Percentiles rank a stretch among this genome's conserved stretches.
Conservation (phyloP, 73 alveolate species). For the Tetrahymena malaccensis region DNA sequence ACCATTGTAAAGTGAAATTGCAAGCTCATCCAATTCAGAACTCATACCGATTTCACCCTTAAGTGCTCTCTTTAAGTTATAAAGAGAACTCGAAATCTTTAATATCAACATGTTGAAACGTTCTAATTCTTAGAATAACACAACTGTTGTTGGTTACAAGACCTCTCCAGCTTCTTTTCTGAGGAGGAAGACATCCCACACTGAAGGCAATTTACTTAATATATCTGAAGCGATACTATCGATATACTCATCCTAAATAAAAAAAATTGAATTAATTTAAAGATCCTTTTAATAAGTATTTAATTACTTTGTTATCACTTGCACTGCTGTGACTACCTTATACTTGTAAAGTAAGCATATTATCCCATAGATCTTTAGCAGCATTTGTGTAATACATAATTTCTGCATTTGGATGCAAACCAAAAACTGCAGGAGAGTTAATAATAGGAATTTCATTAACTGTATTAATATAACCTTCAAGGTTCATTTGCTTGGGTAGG, state of each 20-base stretch:
- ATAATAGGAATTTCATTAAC: slow-evolving; percentile 74
- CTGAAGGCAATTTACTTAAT: slow-evolving; percentile 66
- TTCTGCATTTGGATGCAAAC: slow-evolving; percentile 97
- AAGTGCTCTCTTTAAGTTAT: slow-evolving; percentile 86
- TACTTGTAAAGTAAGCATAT: slow-evolving; percentile 85
- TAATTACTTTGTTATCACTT: slow-evolving; percentile 74
- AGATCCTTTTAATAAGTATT: background rate
- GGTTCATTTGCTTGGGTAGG: slow-evolving; percentile 43
- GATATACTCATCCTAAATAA: slow-evolving; percentile 22
- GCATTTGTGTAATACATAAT: slow-evolving; percentile 92
- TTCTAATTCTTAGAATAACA: slow-evolving; percentile 95
- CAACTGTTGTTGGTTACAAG: slow-evolving; percentile 92
- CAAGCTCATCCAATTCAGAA: slow-evolving; percentile 78
- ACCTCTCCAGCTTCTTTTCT: slow-evolving; percentile 57
- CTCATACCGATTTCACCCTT: slow-evolving; percentile 95
- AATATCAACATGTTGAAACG: slow-evolving; percentile 88
- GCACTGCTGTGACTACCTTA: slow-evolving; percentile 69
- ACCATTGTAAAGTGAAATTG: slow-evolving; percentile 85
- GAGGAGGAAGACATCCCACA: slow-evolving; percentile 53
- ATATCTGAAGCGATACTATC: slow-evolving; percentile 65
- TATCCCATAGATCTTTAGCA: slow-evolving; percentile 88
- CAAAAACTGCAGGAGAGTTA: slow-evolving; percentile 92
- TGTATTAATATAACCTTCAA: slow-evolving; percentile 59
- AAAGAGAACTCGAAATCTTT: slow-evolving; percentile 75
- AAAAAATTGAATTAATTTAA: background rate